phyloP scores from a whole-genome alignment of 1,139 yeast species.

The Magnusiomyces suaveolens region DNA sequence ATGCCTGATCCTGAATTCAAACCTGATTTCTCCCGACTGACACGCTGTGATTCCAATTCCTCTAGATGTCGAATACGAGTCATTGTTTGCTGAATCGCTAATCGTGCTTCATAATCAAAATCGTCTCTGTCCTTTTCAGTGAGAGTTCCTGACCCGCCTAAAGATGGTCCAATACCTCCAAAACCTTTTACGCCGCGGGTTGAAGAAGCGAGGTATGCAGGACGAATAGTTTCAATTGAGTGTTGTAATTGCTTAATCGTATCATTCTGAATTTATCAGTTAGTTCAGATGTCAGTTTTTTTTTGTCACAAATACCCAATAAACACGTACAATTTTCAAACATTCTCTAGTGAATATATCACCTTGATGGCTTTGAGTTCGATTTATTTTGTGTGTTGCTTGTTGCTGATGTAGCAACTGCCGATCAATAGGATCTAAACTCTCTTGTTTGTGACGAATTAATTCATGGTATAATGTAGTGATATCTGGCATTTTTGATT shows the following conservation, averaged over 20 bases:
- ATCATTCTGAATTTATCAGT: constrained; percentile 10
- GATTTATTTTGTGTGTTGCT: background rate
- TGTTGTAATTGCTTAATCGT: constrained; percentile 20
- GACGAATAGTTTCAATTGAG: constrained; percentile 24
- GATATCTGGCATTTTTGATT: constrained; percentile 18
- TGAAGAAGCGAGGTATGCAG: constrained; percentile 27
- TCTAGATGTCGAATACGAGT: constrained; percentile 31
- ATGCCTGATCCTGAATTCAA: background rate
- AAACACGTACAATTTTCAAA: constrained; percentile 20
- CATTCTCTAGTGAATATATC: constrained; percentile 25
- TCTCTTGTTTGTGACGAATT: constrained; percentile 18
- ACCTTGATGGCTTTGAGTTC: constrained; percentile 12
- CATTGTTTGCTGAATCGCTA: constrained; percentile 32
- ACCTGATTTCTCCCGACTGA: constrained; percentile 7
- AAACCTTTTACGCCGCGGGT: constrained; percentile 1
- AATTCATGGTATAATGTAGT: constrained; percentile 23
- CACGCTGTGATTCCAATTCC: constrained; percentile 21
- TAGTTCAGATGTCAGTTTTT: background rate
- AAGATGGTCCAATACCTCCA: background rate
- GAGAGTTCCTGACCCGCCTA: constrained; percentile 17
- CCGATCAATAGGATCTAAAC: constrained; percentile 10
- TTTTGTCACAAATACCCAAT: background rate
- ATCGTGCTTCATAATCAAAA: constrained; percentile 34
- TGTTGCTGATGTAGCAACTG: background rate
- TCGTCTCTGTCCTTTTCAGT: constrained; percentile 36